Evolutionary conservation across 2,329 filamentous ascomycete genomes (phyloP), one percentile per base, ranked within the genome.

Genomic region (Fusarium azukiicola): DNA sequence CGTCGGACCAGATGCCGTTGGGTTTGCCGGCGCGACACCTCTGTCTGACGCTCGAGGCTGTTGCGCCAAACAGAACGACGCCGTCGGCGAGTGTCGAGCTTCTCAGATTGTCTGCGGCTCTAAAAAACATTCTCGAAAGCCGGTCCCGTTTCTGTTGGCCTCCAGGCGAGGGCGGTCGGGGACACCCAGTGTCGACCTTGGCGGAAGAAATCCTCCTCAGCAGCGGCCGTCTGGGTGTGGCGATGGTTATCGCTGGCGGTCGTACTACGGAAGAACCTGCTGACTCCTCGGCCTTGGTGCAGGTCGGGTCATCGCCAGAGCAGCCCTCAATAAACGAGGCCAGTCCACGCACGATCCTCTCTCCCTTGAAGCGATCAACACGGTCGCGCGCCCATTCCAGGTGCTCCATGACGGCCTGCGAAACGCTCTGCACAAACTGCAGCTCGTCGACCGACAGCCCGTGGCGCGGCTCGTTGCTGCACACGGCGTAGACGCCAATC

Each of bases 401-500:
- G 73, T 95, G 93, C 49, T 93, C 90, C 87, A 94, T 93, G 8
- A 93, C 88, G 7, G 92, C 91, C 23, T 87, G 86, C 1, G 90
- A 88, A 85, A 95, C 88, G 52, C 93, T 92, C 56, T 90, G 89
- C 83, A 95, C 86, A 66, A 93, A 94, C 32, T 89, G 87, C 4
- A 91, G 76, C 67, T 93, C 90, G 13, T 87, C 87, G 1, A 87
- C 81, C 16, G 86, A 86, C 23, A 95, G 81, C 0, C 90, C 91
- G 54, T 90, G 80, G 19, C 92, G 90, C 0, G 92, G 90, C n/a
- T 88, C 87, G 56, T 92, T 90, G 78, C 95, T 93, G 6, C 94
- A 86, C 4, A 95, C 90, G 69, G 91, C 91, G 74, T 94, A 93
- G 16, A 90, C 90, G 14, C 94, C 94, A 71, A 96, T 92, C 63